These are phyloP conservation scores for Cercospora sojina DNA, from an alignment of 2,329 filamentous ascomycete genomes.

Conservation along the genomic window DNA sequence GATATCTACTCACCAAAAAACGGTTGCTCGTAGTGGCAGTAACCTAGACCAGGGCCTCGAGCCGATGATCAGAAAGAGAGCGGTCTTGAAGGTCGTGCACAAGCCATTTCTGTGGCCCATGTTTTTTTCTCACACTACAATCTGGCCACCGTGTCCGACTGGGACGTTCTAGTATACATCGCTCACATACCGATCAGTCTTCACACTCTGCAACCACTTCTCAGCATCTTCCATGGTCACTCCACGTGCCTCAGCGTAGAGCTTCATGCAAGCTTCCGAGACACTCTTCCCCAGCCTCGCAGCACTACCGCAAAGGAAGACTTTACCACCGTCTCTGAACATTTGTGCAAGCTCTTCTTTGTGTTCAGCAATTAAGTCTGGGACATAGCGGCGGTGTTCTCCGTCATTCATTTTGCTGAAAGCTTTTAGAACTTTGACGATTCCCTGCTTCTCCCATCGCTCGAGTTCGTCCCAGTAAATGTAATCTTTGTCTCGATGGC, in stretches of 20 bases:
- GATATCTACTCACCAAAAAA: too few species aligned
- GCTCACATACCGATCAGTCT: too few species aligned
- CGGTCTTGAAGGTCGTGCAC: too few species aligned
- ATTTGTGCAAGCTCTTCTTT: constrained; percentile 45
- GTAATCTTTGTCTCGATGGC: constrained; percentile 28
- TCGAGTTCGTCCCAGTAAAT: constrained; percentile 32
- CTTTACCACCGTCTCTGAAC: constrained; percentile 52
- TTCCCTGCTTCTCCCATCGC: constrained; percentile 18
- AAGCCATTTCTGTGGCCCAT: too few species aligned
- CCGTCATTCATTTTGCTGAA: constrained; percentile 41
- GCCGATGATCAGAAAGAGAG: too few species aligned
- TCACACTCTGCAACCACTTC: too few species aligned
- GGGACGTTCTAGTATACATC: too few species aligned
- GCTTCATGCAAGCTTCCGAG: constrained; percentile 43
- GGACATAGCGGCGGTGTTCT: constrained; percentile 50
- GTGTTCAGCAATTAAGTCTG: constrained; percentile 53
- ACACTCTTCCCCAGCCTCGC: constrained; percentile 45
- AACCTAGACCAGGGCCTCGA: too few species aligned
- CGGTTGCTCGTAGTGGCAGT: too few species aligned
- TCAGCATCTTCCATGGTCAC: constrained; percentile 41
- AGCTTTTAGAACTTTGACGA: constrained; percentile 14
- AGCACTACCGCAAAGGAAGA: constrained; percentile 64
- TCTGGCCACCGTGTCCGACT: too few species aligned
- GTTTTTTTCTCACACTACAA: too few species aligned
- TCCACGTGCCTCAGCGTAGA: constrained; percentile 43